Conservation (phyloP, 192 early-diverging fungal genomes). For the Backusella australiensis region DNA sequence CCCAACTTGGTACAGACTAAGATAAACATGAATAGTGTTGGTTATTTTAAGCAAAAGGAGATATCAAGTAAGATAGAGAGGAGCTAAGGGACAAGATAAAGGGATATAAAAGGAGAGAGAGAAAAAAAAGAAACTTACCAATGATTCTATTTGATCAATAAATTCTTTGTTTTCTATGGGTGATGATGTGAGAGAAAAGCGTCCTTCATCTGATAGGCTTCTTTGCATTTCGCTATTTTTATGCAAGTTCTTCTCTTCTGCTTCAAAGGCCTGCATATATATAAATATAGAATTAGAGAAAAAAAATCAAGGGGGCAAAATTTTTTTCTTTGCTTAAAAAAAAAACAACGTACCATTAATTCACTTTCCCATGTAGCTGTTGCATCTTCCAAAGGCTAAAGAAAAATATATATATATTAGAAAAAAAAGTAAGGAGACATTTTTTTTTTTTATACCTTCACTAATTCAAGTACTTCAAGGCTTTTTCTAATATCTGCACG, state of each 20-base stretch:
- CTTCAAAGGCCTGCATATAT: slow-evolving; percentile 10
- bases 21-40: not conserved
- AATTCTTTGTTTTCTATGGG: not conserved
- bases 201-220: slow-evolving; percentile 13
- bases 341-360: slow-evolving; percentile 14
- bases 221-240: not conserved
- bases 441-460: slow-evolving; percentile 23
- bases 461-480: slow-evolving; percentile 29
- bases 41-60: slow-evolving; percentile 1
- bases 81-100: not conserved
- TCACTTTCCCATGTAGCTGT: slow-evolving; percentile 25
- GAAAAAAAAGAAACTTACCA: not conserved
- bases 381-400: slow-evolving; percentile 13
- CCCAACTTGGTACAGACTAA: slow-evolving; percentile 11
- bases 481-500: slow-evolving; percentile 35
- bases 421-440: not conserved
- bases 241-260: slow-evolving; percentile 20
- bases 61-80: not conserved
- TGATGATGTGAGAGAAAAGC: slow-evolving; percentile 10
- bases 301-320: not conserved
- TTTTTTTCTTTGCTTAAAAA: not conserved
- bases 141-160: slow-evolving; percentile 4
- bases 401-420: not conserved
- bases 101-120: not conserved
- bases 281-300: not conserved